Percentiles rank a stretch among this genome's conserved stretches.
Conservation (phyloP, 306 rosid genomes). For the Ormosia semicastrata region DNA sequence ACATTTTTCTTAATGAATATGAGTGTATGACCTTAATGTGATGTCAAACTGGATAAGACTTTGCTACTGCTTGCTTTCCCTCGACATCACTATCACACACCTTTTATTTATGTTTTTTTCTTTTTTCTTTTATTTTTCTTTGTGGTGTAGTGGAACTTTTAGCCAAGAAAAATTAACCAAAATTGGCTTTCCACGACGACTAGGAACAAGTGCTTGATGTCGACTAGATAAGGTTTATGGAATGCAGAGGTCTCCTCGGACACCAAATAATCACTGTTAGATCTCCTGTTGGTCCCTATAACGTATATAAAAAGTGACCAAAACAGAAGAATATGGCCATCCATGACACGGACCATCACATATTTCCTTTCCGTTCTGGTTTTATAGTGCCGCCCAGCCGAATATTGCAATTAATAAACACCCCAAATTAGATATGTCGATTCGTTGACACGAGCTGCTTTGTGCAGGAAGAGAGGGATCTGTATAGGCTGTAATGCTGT, state of each 20-base stretch:
- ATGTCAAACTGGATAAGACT: too few species aligned
- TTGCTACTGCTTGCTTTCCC: too few species aligned
- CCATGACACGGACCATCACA: neutral
- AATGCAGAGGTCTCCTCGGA: neutral
- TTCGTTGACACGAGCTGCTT: neutral
- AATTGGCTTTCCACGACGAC: neutral
- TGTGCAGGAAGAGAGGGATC: neutral
- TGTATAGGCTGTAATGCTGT: neutral
- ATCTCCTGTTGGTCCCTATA: neutral
- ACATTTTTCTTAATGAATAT: too few species aligned
- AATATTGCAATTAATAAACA: neutral
- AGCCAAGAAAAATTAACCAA: neutral
- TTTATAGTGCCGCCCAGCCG: neutral
- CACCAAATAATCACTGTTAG: constrained; percentile 15
- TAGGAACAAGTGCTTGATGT: neutral
- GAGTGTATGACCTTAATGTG: too few species aligned
- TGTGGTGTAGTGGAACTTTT: neutral
- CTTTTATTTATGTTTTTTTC: neutral
- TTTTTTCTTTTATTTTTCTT: too few species aligned
- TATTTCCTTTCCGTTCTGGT: neutral
- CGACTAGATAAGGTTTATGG: neutral
- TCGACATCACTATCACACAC: neutral
- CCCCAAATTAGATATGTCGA: neutral
- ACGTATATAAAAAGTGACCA: neutral
- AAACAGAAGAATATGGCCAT: neutral